Percentiles rank a stretch among this genome's conserved stretches.
Evolutionary conservation across 2,329 filamentous ascomycete genomes (phyloP).

Genomic region (Alternaria arborescens): DNA sequence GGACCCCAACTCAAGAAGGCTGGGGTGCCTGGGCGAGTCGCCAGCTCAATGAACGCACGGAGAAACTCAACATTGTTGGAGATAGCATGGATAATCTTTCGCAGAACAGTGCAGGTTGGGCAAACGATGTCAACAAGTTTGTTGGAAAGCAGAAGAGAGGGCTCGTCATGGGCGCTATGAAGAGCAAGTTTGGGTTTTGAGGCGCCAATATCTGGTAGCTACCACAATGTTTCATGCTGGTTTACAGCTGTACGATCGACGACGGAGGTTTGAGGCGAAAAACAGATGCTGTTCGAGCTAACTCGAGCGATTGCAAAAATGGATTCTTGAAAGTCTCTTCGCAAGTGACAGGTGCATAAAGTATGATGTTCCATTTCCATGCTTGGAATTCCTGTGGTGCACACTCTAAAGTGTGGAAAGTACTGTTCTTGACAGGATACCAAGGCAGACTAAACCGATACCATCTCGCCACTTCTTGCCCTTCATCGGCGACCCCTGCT

Average conservation of each 20-base stretch:
- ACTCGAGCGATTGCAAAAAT: no score
- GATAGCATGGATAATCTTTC: constrained; percentile 86
- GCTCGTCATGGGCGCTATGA: constrained; percentile 70
- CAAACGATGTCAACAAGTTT: constrained; percentile 87
- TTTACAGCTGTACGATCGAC: no score
- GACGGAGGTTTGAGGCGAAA: constrained; percentile 5
- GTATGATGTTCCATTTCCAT: neutral
- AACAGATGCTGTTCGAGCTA: neutral
- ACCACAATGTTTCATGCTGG: no score
- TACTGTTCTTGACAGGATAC: neutral
- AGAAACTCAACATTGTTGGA: constrained; percentile 82
- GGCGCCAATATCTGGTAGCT: neutral
- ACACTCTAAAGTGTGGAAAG: neutral
- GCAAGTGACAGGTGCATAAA: no score
- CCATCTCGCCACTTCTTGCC: neutral
- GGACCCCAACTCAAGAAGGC: constrained; percentile 54
- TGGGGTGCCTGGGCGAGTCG: constrained; percentile 83
- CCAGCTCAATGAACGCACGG: constrained; percentile 88
- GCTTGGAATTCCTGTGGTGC: neutral
- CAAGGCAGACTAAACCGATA: neutral
- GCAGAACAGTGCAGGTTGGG: constrained; percentile 82
- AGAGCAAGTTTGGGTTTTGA: constrained; percentile 47
- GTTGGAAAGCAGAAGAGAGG: constrained; percentile 88
- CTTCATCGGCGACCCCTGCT: neutral
- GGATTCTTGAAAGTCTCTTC: no score